Base-by-base conservation (phyloP, 1,284 basidiomycete genomes). In the Grifola frondosa region DNA sequence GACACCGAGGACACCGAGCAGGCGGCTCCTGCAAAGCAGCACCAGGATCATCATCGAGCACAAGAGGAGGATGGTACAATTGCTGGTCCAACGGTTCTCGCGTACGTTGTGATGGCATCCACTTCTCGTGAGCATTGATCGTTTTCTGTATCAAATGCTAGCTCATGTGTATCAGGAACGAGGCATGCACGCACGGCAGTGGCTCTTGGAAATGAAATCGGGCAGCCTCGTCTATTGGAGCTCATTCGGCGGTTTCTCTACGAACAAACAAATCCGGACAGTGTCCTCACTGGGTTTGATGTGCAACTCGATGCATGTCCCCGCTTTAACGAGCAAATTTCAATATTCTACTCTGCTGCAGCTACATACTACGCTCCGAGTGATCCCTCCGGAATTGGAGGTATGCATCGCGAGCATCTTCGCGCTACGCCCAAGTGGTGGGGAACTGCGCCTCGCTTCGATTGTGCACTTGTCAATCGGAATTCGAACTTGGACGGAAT, bases 301-400 rank as follows among this genome's bases (percentile, higher is more conserved):
- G 30, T 41, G 13, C 8, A 16, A 12, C 24, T 32, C 16, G 3
- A 30, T 4, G 6, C 11, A n/a, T 46, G 30, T 12, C 50, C 42
- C 6, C 10, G 7, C 4, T 45, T 47, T 21, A 4, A 8, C 8
- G 20, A 22, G 2, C n/a, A 12, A 2, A n/a, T 52, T 11, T 23
- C 21, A 1, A 22, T 53, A 6, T 52, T 31, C 3, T 40, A 39
- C 16, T 57, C 53, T 3, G 46, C 50, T 0, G 28, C 25, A 1
- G 46, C 51, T 3, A 36, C 25, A 2, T 58, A 39, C 22, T 53
- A 50, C 37, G 56, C 59, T 10, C 59, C 54, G 12, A 60, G 59
- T 42, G 59, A 61, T 16, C 32, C 25, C 5, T 52, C 34, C 26
- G 54, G 59, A 1, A 19, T 42, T 6, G 33, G 36, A 8, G 51